Percentiles rank a stretch among this genome's conserved stretches.
Conservation (phyloP, 2,329 filamentous ascomycete species). For the Zymoseptoria tritici region DNA sequence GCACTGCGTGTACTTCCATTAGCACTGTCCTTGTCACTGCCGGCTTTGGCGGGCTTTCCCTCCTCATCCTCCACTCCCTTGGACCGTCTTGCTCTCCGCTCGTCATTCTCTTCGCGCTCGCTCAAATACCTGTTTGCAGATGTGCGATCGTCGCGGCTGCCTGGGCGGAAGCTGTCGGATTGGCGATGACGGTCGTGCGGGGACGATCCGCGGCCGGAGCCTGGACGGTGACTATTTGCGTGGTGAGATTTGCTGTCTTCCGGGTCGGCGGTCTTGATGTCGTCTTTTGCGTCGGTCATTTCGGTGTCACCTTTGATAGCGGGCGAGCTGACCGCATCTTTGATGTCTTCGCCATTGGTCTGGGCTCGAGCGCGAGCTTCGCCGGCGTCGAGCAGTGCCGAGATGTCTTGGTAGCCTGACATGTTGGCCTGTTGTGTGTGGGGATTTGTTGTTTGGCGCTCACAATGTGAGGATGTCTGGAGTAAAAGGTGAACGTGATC, state of each 20-base stretch:
- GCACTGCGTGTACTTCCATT: constrained; percentile 31
- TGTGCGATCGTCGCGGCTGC: constrained; percentile 4
- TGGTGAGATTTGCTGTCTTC: background rate
- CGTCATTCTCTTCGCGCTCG: constrained; percentile 29
- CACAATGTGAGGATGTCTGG: constrained; percentile 5
- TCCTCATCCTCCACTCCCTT: constrained; percentile 21
- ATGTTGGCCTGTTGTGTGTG: background rate
- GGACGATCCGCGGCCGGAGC: background rate
- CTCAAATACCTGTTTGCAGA: constrained; percentile 23
- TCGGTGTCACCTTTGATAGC: background rate
- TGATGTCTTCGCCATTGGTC: constrained; percentile 11
- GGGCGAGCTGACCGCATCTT: constrained; percentile 2
- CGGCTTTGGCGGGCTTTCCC: constrained; percentile 19
- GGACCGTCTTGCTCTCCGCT: constrained; percentile 29
- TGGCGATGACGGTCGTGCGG: constrained; percentile 1
- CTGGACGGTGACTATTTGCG: background rate
- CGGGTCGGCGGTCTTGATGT: background rate
- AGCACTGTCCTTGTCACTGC: constrained; percentile 33
- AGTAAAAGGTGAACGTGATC: background rate
- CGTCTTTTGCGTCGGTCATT: constrained; percentile 4
- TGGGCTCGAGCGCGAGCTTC: constrained; percentile 14
- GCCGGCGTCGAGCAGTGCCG: constrained; percentile 26
- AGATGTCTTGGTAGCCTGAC: constrained; percentile 15
- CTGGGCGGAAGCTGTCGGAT: constrained; percentile 2
- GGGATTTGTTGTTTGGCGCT: constrained; percentile 9